Evolutionary conservation across 23 red algal species (phyloP), one percentile per base, ranked within the genome.

Genomic region (Rhodosorus marinus): DNA sequence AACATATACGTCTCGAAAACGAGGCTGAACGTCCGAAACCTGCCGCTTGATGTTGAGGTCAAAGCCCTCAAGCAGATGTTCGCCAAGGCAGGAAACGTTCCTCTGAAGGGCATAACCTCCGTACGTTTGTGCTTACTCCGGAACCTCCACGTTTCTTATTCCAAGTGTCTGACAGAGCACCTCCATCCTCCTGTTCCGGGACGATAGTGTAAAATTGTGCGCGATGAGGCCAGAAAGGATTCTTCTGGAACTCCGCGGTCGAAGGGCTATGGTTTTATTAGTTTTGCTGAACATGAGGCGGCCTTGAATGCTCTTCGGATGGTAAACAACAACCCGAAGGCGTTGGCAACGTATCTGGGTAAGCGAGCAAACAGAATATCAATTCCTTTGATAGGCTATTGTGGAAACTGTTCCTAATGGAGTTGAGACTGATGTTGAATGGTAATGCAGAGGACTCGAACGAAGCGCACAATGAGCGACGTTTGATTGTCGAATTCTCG

Each of bases 211-310:
- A 61, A 40, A 30, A 30, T 69, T 29, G 63, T 47, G 31, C 57
- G 55, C 36, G 23, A 33, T 9, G 55, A 29, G 49, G 42, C 62
- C 11, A 9, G 61, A 5, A 33, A 60, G 1, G 64, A 70, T 50
- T 23, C 42, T 5, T 34, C 46, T 26, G 35, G 75, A 19, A 70
- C 66, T 8, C 45, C 29, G 20, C 50, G 73, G 29, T 92, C 82
- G n/a, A 70, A 72, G 40, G 72, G 82, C 19, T 92, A 74, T 48
- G 82, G 70, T 5, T 92, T 92, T 74, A 69, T 92, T 20, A 52
- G 74, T 45, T 92, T 70, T 43, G 55, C 45, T 26, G 64, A 53
- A 15, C 70, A 67, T 45, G 27, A 21, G 17, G 32, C 69, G 36
- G 82, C 82, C 17, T 8, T 69, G 3, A 27, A 34, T 8, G 67